These are phyloP conservation scores for Russula sp. DNA, from an alignment of 768 basidiomycete genomes.

Conservation along the genomic window DNA sequence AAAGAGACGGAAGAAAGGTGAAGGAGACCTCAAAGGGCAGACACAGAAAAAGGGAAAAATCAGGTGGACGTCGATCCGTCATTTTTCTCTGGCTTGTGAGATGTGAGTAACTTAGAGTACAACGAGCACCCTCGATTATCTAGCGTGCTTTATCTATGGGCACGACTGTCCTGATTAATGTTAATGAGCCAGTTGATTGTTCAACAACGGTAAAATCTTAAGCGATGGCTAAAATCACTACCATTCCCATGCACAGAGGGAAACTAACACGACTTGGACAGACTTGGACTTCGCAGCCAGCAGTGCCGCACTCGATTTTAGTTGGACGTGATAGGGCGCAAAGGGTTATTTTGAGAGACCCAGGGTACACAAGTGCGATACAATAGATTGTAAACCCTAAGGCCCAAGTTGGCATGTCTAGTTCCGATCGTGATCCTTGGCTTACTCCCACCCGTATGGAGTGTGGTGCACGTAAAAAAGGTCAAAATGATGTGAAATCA, in stretches of 20 bases:
- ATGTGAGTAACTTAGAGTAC: not conserved
- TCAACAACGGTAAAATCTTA: not conserved
- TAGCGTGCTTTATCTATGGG: not conserved
- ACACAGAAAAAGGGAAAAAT: constrained; percentile 60
- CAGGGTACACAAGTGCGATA: constrained; percentile 15
- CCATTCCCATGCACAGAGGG: not conserved
- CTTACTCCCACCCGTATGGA: constrained; percentile 7
- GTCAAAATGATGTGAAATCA: constrained; percentile 13
- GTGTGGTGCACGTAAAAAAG: not conserved
- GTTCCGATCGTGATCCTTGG: constrained; percentile 18
- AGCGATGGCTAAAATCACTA: no score
- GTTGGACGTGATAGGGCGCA: not conserved
- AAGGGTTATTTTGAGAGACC: not conserved
- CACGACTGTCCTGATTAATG: not conserved
- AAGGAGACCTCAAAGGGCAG: constrained; percentile 44
- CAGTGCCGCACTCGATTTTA: not conserved
- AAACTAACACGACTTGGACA: not conserved
- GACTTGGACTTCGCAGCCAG: not conserved
- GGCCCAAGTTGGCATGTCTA: constrained; percentile 7
- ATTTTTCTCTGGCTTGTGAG: constrained; percentile 66
- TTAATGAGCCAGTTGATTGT: not conserved
- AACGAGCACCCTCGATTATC: not conserved
- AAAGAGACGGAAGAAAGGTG: constrained; percentile 58
- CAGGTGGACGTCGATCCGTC: constrained; percentile 53
- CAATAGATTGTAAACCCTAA: not conserved